These are phyloP conservation scores for Bisporella sp. DNA, from an alignment of 2,329 filamentous ascomycete species.

Conservation along the genomic window DNA sequence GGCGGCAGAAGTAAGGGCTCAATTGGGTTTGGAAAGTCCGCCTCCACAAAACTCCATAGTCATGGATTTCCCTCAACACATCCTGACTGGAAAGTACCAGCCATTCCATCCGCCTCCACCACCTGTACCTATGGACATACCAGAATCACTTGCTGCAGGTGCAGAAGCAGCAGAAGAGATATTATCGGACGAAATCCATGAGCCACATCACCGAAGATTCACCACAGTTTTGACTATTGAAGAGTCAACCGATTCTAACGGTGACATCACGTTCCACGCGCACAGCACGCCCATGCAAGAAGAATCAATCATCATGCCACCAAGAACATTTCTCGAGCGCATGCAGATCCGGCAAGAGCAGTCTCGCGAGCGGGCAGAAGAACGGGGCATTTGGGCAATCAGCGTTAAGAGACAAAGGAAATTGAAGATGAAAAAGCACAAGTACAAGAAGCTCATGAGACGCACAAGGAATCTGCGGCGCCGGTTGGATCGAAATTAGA, in stretches of 20 bases:
- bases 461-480: conserved; percentile 80
- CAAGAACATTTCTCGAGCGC: conserved; percentile 58
- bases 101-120: conserved; percentile 83
- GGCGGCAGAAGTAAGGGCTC: background rate
- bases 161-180: conserved; percentile 25
- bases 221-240: conserved; percentile 62
- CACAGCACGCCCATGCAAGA: conserved; percentile 53
- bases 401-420: conserved; percentile 89
- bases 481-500: conserved; percentile 42
- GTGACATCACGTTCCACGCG: conserved; percentile 52
- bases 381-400: conserved; percentile 66
- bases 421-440: conserved; percentile 99
- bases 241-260: conserved; percentile 53
- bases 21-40: background rate
- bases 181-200: conserved; percentile 20
- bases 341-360: conserved; percentile 58
- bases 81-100: conserved; percentile 62
- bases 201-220: conserved; percentile 49
- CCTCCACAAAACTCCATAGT: conserved; percentile 25
- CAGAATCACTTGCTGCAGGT: conserved; percentile 30
- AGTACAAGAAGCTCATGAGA: conserved; percentile 99
- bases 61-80: conserved; percentile 59
- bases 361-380: conserved; percentile 43
- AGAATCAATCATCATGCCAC: conserved; percentile 29
- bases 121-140: conserved; percentile 52